These are phyloP conservation scores for Tubosaeta sp. DNA, from an alignment of 768 basidiomycete genomes.

Conservation along the genomic window DNA sequence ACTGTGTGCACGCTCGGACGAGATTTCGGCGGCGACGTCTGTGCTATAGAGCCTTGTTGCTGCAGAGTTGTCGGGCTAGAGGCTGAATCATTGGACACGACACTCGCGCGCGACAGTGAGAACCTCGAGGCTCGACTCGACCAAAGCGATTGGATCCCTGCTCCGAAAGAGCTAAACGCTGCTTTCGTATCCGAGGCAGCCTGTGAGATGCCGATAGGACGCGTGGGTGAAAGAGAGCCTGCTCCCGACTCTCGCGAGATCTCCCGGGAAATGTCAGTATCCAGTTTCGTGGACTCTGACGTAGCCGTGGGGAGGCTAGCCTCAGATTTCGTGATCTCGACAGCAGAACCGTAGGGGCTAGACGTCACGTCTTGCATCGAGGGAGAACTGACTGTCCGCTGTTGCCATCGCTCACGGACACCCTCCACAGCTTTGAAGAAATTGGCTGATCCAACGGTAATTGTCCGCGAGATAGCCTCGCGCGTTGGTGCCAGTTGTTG, in stretches of 20 bases:
- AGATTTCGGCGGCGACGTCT: constrained; percentile 10
- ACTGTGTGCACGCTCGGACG: constrained; percentile 23
- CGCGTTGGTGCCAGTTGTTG: constrained; percentile 92
- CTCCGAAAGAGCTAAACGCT: constrained; percentile 38
- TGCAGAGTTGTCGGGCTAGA: constrained; percentile 9
- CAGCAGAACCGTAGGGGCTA: constrained; percentile 17
- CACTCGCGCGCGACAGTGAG: constrained; percentile 31
- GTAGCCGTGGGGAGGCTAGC: constrained; percentile 10
- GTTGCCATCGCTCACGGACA: constrained; percentile 70
- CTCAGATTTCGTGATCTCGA: constrained; percentile 31
- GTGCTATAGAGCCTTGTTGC: constrained; percentile 3
- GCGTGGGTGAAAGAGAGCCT: constrained; percentile 9
- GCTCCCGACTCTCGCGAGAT: constrained; percentile 26
- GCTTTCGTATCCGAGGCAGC: constrained; percentile 33
- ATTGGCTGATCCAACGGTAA: constrained; percentile 68
- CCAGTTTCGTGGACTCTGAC: constrained; percentile 14
- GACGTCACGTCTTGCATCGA: constrained; percentile 21
- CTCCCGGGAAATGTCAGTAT: constrained; percentile 14
- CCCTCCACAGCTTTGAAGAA: constrained; percentile 91
- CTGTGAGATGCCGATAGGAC: constrained; percentile 27
- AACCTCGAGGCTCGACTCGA: constrained; percentile 37
- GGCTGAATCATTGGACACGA: constrained; percentile 21
- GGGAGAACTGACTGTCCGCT: constrained; percentile 31
- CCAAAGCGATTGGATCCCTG: constrained; percentile 48
- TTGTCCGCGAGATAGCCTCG: constrained; percentile 78